Conservation (phyloP, 176 grass and related monocot genomes). For the Eremochloa ophiuroides region DNA sequence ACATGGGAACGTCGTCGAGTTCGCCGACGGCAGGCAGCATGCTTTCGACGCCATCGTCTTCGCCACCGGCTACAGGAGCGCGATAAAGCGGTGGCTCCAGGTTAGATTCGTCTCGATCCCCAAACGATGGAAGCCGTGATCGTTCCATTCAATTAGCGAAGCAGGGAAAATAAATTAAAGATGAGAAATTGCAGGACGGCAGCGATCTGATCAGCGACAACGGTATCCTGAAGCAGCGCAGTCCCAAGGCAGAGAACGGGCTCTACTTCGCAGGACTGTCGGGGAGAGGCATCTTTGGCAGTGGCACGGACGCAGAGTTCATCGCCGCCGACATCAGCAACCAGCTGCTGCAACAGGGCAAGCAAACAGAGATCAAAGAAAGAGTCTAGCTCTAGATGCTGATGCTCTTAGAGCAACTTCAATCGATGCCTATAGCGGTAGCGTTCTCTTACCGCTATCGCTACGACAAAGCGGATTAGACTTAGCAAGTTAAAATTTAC, state of each 20-base stretch:
- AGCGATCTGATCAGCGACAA: neutral
- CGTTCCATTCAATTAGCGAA: neutral
- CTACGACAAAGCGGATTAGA: too few relatives aligned
- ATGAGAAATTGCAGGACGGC: neutral
- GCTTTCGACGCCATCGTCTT: conserved; percentile 57
- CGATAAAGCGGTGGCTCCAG: conserved; percentile 49
- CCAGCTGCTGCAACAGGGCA: too few relatives aligned
- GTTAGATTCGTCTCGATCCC: neutral
- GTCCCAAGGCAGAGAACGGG: neutral
- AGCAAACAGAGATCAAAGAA: too few relatives aligned
- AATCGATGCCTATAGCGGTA: too few relatives aligned
- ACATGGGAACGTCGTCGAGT: conserved; percentile 27
- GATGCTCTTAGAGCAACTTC: too few relatives aligned
- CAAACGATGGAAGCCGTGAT: neutral
- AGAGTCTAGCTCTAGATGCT: too few relatives aligned
- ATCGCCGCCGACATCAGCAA: neutral
- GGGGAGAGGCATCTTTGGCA: neutral
- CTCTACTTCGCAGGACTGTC: neutral
- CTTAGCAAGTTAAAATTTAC: too few relatives aligned
- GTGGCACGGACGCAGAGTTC: neutral
- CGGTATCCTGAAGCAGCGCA: neutral
- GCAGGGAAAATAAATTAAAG: neutral
- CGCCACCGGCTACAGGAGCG: conserved; percentile 55
- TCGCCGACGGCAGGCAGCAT: conserved; percentile 23
- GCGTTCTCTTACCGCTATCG: too few relatives aligned